Evolutionary conservation across 2,329 filamentous ascomycete genomes (phyloP), one percentile per base, ranked within the genome.

Genomic region (Calonectria pauciramosa): DNA sequence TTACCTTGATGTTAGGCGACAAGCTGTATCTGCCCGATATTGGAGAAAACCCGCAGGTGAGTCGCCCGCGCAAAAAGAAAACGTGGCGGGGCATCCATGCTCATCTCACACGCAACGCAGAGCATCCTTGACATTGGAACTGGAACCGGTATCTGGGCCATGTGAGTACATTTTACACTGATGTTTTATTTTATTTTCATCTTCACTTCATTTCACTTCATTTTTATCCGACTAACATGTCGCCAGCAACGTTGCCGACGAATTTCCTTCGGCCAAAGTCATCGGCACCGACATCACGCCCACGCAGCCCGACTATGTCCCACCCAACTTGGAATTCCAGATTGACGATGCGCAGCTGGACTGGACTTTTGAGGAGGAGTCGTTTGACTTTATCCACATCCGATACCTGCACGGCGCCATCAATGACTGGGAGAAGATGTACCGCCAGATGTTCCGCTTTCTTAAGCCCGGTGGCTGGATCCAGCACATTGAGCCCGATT

Each of bases 341-440:
- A 82, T 87, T 20, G 85, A 86, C 16, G 83, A 86, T 41, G 80
- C 79, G 11, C 78, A 83, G 26, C 67, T 74, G 3, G 79, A 82
- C 1, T 92, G 91, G 91, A 85, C 90, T 0, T 81, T 79, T 41
- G 75, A 80, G 13, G 76, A 77, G 0, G 74, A 80, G 1, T 77
- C 80, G 0, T 80, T 82, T 30, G 84, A 85, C 64, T 85, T 82
- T 32, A 80, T 85, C 28, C 83, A 85, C 34, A 76, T 82, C 2
- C 82, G 83, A 0, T 81, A 80, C 34, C 54, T 85, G 10, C 77
- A 81, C 2, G 83, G 82, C 0, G 73, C 76, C 0, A 82, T 86
- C 0, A 70, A 64, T 0, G 80, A 85, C 65, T 86, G 84, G 84
- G 67, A 71, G 1, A 79, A 70, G 10, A 9, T 80, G 0, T 80